Percentiles rank a stretch among this genome's conserved stretches.
Conservation (phyloP, 441 rosid species). For the Brassica balearica region DNA sequence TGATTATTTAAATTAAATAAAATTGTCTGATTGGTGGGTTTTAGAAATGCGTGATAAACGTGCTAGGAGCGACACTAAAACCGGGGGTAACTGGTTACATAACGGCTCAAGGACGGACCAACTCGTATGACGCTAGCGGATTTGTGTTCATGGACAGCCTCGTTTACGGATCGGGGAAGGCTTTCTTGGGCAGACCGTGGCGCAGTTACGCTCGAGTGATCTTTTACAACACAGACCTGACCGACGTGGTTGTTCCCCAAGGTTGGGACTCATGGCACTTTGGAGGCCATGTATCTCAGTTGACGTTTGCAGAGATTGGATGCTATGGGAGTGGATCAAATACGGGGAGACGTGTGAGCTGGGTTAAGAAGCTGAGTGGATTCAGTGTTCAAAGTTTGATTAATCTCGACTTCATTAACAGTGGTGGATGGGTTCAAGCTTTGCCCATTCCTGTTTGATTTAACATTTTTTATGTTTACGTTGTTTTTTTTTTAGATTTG, state of each 20-base stretch:
- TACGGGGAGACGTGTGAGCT: slow-evolving; percentile 50
- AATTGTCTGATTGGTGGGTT: background rate
- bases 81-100: slow-evolving; percentile 57
- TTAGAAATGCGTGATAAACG: slow-evolving; percentile 61
- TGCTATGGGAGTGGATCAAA: slow-evolving; percentile 68
- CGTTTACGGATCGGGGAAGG: slow-evolving; percentile 57
- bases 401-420: slow-evolving; percentile 53
- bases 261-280: slow-evolving; percentile 77
- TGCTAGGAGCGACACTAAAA: slow-evolving; percentile 47
- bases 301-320: slow-evolving; percentile 59
- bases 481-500: background rate
- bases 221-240: slow-evolving; percentile 56
- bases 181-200: slow-evolving; percentile 83
- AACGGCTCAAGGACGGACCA: slow-evolving; percentile 76
- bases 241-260: slow-evolving; percentile 51
- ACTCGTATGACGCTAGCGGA: slow-evolving; percentile 55
- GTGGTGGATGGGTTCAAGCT: slow-evolving; percentile 41
- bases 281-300: slow-evolving; percentile 47
- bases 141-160: slow-evolving; percentile 71
- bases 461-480: background rate
- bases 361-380: slow-evolving; percentile 56
- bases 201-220: slow-evolving; percentile 67
- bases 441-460: slow-evolving; percentile 32
- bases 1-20: background rate
- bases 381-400: slow-evolving; percentile 23